Evolutionary conservation across 192 early-diverging fungal genomes (phyloP), one percentile per base, ranked within the genome.

Genomic region (Allomyces arbusculus): DNA sequence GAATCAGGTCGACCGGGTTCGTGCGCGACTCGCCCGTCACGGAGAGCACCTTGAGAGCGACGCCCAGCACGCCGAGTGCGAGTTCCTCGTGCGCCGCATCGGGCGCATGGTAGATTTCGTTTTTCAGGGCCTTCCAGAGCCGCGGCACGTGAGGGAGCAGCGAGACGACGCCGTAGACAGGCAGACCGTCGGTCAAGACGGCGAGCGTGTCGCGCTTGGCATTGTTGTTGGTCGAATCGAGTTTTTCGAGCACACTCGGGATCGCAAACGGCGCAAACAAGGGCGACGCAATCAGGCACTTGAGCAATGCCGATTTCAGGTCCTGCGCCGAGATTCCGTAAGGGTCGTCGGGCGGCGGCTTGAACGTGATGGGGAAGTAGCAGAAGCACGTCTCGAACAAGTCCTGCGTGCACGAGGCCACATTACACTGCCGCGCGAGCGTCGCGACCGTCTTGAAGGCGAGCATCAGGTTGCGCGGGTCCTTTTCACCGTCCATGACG

Each of bases 341-440:
- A 12, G 90, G 84, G 80, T 99, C 95, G 72, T 92, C 89, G 14
- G 91, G 90, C 0, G 92, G 88, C 20, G 92, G 87, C 76, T 89
- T 89, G 73, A 99, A 99, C 7, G 95, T 97, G 71, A 99, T 97
- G 7, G 97, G 97, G 68, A 99, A 99, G 77, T 99, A 99, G 77
- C 95, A 98, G 66, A 96, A 99, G 50, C 93, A 83, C 24, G 96
- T 86, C 69, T 97, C 92, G 73, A 97, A 98, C 58, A 99, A 70
- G 69, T 94, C 92, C 79, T 94, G 92, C 0, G 87, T 80, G 69
- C 91, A 79, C 19, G 81, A 72, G 22, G 83, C 78, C 61, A 90
- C 87, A 68, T 97, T 89, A 63, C 95, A 87, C 64, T 87, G 72
- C 7, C 69, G 65, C 8, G 86, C 82, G 62, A 99, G 87, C 25